Conservation (phyloP, 2,329 filamentous ascomycete species). For the Neopestalotiopsis sp. region DNA sequence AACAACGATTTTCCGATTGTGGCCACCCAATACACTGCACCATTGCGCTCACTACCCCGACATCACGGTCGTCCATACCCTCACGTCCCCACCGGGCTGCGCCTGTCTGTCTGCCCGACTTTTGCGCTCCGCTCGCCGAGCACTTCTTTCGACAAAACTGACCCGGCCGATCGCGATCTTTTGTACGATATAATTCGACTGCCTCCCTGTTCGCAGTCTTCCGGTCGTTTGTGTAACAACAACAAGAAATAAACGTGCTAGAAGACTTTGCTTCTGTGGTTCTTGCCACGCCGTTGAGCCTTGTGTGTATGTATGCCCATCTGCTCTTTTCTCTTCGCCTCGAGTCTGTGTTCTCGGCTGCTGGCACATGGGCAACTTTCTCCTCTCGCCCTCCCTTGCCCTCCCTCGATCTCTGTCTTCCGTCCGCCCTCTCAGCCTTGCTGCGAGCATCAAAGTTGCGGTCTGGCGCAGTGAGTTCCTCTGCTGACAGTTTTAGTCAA, state of each 20-base stretch:
- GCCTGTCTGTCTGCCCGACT: neutral
- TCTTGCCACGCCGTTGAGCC: neutral
- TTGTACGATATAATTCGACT: neutral
- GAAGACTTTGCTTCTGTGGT: neutral
- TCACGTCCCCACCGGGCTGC: neutral
- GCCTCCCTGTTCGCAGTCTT: neutral
- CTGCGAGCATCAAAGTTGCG: neutral
- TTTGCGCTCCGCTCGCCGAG: neutral
- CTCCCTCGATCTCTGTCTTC: neutral
- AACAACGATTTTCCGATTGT: neutral
- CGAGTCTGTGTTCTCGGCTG: neutral
- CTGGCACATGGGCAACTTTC: neutral
- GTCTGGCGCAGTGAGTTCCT: neutral
- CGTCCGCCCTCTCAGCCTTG: neutral
- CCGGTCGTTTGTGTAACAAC: conserved; percentile 5
- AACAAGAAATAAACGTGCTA: neutral
- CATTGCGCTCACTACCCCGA: neutral
- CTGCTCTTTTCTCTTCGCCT: neutral
- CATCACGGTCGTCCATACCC: neutral
- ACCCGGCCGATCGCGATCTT: neutral
- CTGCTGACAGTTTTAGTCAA: conserved; percentile 3
- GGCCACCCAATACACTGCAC: neutral
- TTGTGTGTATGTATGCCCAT: neutral
- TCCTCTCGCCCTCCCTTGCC: neutral
- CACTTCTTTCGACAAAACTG: neutral